These are phyloP conservation scores for Fusarium sp. DNA, from an alignment of 2,329 filamentous ascomycete genomes.

Conservation along the genomic window DNA sequence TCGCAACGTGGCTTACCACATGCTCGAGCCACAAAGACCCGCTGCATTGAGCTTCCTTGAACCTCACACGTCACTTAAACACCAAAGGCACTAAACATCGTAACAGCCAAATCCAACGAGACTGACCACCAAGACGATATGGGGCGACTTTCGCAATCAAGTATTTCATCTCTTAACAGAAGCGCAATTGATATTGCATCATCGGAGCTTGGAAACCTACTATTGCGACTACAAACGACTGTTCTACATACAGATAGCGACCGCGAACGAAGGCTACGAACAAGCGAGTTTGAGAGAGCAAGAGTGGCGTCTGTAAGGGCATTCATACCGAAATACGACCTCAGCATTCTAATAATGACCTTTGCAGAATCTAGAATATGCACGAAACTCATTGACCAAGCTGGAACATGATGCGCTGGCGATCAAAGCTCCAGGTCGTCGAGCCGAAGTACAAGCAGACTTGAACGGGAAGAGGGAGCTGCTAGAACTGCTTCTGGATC, in stretches of 20 bases:
- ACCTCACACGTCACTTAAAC: constrained; percentile 45
- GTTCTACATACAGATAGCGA: constrained; percentile 70
- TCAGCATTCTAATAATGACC: constrained; percentile 8
- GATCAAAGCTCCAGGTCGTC: constrained; percentile 66
- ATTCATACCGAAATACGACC: not conserved
- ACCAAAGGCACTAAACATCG: constrained; percentile 16
- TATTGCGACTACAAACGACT: constrained; percentile 71
- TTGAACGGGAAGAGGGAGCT: constrained; percentile 71
- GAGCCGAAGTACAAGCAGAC: constrained; percentile 69
- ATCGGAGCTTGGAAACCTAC: constrained; percentile 68
- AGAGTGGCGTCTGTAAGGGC: constrained; percentile 53
- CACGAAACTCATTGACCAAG: constrained; percentile 71
- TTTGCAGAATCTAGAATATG: constrained; percentile 74
- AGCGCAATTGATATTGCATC: constrained; percentile 45
- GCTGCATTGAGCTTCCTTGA: constrained; percentile 27
- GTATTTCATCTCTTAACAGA: constrained; percentile 19
- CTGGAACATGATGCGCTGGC: constrained; percentile 73
- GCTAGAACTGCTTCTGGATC: constrained; percentile 71
- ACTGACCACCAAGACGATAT: constrained; percentile 31
- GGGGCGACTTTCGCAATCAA: constrained; percentile 42
- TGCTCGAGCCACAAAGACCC: constrained; percentile 43
- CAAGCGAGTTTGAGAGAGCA: constrained; percentile 71
- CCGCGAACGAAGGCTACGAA: constrained; percentile 64
- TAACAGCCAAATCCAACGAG: constrained; percentile 10
- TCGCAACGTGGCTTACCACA: constrained; percentile 40